Evolutionary conservation across 2,329 filamentous ascomycete genomes (phyloP).

Genomic region (Fusarium staphyleae): DNA sequence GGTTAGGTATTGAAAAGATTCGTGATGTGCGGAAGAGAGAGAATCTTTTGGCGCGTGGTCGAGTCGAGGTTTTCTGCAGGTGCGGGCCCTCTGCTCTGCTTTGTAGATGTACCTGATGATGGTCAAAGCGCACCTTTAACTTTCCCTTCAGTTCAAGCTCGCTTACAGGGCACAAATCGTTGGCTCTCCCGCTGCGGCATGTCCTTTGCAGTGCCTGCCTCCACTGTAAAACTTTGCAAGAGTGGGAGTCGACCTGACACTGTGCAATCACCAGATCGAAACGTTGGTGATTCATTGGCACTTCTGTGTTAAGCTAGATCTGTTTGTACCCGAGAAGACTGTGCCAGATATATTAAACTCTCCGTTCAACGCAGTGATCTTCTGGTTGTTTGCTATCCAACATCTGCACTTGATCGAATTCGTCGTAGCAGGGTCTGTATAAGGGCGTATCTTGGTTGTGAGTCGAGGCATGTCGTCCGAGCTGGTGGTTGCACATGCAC

Average conservation of each 20-base stretch:
- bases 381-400: slow-evolving; percentile 6
- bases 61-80: slow-evolving; percentile 37
- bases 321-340: slow-evolving; percentile 25
- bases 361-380: not conserved
- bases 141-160: slow-evolving; percentile 22
- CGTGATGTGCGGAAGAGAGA: slow-evolving; percentile 29
- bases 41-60: slow-evolving; percentile 30
- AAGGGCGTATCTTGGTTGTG: slow-evolving; percentile 18
- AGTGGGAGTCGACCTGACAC: slow-evolving; percentile 14
- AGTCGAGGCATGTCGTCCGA: slow-evolving; percentile 15
- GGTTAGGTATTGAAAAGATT: slow-evolving; percentile 28
- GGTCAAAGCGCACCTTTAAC: slow-evolving; percentile 1
- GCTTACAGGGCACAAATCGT: slow-evolving; percentile 39
- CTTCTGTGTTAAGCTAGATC: not conserved
- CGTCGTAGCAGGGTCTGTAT: slow-evolving; percentile 6
- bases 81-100: slow-evolving; percentile 34
- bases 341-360: slow-evolving; percentile 15
- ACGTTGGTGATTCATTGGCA: slow-evolving; percentile 10
- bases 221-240: slow-evolving; percentile 11
- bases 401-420: not conserved
- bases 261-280: slow-evolving; percentile 32
- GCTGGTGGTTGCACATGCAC: slow-evolving; percentile 25
- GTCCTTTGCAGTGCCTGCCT: slow-evolving; percentile 35
- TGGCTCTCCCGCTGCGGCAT: slow-evolving; percentile 29
- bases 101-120: slow-evolving; percentile 22